Base-by-base conservation (phyloP, 305 asterid genomes). In the Fraxinus baroniana region DNA sequence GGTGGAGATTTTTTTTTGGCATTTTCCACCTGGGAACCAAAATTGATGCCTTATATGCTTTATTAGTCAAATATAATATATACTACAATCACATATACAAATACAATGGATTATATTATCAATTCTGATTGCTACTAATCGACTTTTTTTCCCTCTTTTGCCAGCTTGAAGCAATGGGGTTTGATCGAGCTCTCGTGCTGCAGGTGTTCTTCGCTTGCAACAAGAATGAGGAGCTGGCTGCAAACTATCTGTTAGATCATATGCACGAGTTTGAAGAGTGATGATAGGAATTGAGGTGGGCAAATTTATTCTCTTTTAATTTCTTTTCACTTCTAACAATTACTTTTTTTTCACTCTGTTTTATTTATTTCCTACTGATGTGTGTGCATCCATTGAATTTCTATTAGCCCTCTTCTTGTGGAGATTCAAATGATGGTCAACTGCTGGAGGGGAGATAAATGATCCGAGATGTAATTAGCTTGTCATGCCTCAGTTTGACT, bases 161-260 rank as follows among this genome's bases (percentile, higher is more conserved):
- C 44, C 91, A 94, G 98, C 98, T 95, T 20, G 98, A 92, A 88
- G 98, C 94, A 2, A 90, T 95, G 98, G 98, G 98, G 18, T 95
- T 95, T 33, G 93, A 92, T 85, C 90, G 92, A 36, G 93, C 89
- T 5, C 81, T 90, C 0, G 98, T 93, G 28, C 84, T 93, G 71
- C 90, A 91, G 80, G 97, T 91, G 73, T 94, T 87, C 88, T 89
- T 93, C 24, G 97, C 97, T 17, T 94, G 98, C 92, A 90, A 93
- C 94, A 93, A 88, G 92, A 89, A 94, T 26, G 97, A 94, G 85
- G 97, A 90, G 81, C 85, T 92, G 79, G 97, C 98, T 73, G 97
- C 98, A 33, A 95, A 95, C 88, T 93, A 93, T 87, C 97, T 95
- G 10, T 86, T 95, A 78, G 98, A 95, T 86, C 95, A 94, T 64